Evolutionary conservation across 1,284 basidiomycete species (phyloP).

Genomic region (Hymenochaete sp.): DNA sequence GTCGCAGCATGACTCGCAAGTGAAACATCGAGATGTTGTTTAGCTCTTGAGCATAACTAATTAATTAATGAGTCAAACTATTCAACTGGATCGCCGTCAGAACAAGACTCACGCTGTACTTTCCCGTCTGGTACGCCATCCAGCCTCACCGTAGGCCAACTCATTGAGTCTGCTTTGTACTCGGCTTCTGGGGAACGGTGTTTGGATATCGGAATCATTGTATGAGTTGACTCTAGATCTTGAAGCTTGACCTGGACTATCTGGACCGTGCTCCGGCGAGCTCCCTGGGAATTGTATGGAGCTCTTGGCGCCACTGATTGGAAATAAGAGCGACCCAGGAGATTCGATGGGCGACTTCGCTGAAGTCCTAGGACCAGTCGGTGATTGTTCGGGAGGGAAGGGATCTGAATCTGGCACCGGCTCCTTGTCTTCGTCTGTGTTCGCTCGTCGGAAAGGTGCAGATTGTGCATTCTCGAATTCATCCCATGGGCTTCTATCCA

Average conservation of each 20-base stretch:
- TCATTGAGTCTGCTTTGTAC: slow-evolving; percentile 68
- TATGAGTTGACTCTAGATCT: slow-evolving; percentile 59
- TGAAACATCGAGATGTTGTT: slow-evolving; percentile 81
- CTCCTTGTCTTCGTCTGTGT: slow-evolving; percentile 73
- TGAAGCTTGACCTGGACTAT: slow-evolving; percentile 46
- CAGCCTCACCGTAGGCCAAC: slow-evolving; percentile 48
- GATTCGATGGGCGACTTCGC: slow-evolving; percentile 48
- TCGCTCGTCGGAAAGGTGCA: slow-evolving; percentile 75
- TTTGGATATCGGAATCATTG: slow-evolving; percentile 56
- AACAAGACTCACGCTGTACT: slow-evolving; percentile 62
- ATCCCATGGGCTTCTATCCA: slow-evolving; percentile 39
- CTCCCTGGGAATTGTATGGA: slow-evolving; percentile 74
- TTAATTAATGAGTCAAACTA: slow-evolving; percentile 2
- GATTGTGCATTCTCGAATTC: slow-evolving; percentile 43
- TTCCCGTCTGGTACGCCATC: slow-evolving; percentile 72
- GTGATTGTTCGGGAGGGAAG: slow-evolving; percentile 37
- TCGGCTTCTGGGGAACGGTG: slow-evolving; percentile 73
- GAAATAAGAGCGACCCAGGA: slow-evolving; percentile 41
- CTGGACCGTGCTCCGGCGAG: slow-evolving; percentile 56
- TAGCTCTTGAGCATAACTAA: slow-evolving; percentile 71
- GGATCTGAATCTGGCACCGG: slow-evolving; percentile 34
- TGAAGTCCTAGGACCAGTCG: slow-evolving; percentile 30
- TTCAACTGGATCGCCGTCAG: neutral
- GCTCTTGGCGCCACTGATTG: slow-evolving; percentile 45
- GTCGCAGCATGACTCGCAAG: slow-evolving; percentile 80